These are phyloP conservation scores for Epichloe elymi DNA, from an alignment of 2,329 filamentous ascomycete genomes.

Conservation along the genomic window DNA sequence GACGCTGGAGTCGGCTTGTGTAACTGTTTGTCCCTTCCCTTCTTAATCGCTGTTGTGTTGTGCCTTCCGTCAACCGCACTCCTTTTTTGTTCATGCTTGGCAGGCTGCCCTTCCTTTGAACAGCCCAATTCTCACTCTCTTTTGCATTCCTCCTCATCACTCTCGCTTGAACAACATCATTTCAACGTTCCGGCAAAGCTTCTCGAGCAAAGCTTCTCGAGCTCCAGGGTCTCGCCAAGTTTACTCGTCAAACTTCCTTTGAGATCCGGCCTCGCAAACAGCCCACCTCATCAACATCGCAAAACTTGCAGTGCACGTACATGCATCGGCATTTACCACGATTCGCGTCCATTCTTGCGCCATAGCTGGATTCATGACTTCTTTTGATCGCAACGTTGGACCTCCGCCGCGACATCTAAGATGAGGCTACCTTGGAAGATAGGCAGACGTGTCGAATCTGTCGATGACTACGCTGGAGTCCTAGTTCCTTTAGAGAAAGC, in stretches of 20 bases:
- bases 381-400: background rate
- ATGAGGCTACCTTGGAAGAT: slow-evolving; percentile 21
- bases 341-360: background rate
- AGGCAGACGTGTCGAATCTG: slow-evolving; percentile 27
- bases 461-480: slow-evolving; percentile 37
- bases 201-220: background rate
- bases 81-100: background rate
- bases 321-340: background rate
- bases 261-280: background rate
- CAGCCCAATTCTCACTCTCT: background rate
- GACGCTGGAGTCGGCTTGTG: background rate
- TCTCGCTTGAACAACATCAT: background rate
- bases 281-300: background rate
- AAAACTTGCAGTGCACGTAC: background rate
- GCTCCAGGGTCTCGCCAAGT: background rate
- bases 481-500: slow-evolving; percentile 41
- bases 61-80: background rate
- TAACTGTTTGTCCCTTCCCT: no score
- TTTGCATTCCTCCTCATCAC: background rate
- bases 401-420: slow-evolving; percentile 3
- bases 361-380: background rate
- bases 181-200: background rate
- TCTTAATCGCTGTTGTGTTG: background rate
- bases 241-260: background rate
- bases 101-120: background rate